Conservation (phyloP, 2,329 filamentous ascomycete genomes). For the Aspergillus fumigatiaffinis region DNA sequence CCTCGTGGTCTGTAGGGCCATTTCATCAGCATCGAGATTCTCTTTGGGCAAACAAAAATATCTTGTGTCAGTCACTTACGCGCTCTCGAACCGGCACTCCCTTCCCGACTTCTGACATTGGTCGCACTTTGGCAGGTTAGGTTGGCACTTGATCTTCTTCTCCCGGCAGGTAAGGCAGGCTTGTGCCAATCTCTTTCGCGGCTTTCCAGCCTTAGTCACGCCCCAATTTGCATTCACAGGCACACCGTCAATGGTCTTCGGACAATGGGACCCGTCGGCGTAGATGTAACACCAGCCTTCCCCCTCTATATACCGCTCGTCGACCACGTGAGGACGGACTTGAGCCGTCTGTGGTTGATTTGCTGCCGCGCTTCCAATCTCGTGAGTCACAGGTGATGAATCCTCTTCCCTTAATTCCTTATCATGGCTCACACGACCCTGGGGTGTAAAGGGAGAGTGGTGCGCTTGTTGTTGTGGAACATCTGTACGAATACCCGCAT, state of each 20-base stretch:
- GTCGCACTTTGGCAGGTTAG: conserved; percentile 78
- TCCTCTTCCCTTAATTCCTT: conserved; percentile 7
- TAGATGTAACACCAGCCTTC: conserved; percentile 83
- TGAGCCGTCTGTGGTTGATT: conserved; percentile 12
- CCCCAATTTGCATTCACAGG: conserved; percentile 89
- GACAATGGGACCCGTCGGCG: conserved; percentile 78
- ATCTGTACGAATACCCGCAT: conserved; percentile 16
- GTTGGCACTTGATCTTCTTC: conserved; percentile 97
- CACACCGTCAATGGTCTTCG: conserved; percentile 79
- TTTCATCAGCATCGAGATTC: conserved; percentile 8
- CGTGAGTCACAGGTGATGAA: conserved; percentile 1
- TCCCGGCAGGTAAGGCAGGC: conserved; percentile 91
- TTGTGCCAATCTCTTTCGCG: conserved; percentile 83
- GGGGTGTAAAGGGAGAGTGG: conserved; percentile 15
- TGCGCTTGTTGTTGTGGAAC: conserved; percentile 16
- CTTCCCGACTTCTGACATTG: conserved; percentile 91
- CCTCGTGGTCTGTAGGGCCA: conserved; percentile 29
- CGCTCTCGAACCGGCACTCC: conserved; percentile 78
- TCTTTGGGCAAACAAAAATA: neutral
- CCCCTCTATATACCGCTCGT: conserved; percentile 56
- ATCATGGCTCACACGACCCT: conserved; percentile 14
- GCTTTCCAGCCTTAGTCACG: conserved; percentile 89
- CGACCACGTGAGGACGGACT: conserved; percentile 34
- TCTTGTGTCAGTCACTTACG: conserved; percentile 55
- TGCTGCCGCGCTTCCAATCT: neutral